Percentiles rank a stretch among this genome's conserved stretches.
phyloP scores from a whole-genome alignment of 495 filamentous ascomycete genomes.

The Penicillium taxi region DNA sequence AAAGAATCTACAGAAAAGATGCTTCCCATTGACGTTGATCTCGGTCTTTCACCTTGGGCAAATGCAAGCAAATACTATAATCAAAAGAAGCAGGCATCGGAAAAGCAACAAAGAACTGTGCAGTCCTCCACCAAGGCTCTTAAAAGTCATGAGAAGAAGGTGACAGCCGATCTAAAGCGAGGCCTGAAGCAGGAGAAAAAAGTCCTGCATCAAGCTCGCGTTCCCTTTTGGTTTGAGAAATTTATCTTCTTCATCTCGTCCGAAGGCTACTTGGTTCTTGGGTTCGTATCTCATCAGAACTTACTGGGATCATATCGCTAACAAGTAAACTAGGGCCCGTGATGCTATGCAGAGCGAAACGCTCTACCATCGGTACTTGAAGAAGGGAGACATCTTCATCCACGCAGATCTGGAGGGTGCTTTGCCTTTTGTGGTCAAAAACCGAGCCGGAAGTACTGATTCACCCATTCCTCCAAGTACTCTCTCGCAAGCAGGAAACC shows the following conservation, averaged over 20 bases:
- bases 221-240: conserved; percentile 91
- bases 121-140: conserved; percentile 76
- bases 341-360: conserved; percentile 89
- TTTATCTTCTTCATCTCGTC: conserved; percentile 92
- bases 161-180: conserved; percentile 74
- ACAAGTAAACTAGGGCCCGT: conserved; percentile 48
- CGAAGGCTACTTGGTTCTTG: conserved; percentile 86
- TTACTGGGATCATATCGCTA: background rate
- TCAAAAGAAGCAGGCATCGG: conserved; percentile 72
- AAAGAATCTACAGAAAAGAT: conserved; percentile 23
- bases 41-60: conserved; percentile 70
- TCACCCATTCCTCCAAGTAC: conserved; percentile 88
- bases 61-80: conserved; percentile 91
- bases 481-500: conserved; percentile 76
- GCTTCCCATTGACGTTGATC: conserved; percentile 75
- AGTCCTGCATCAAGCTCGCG: conserved; percentile 71
- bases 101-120: conserved; percentile 78
- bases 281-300: conserved; percentile 23
- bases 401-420: conserved; percentile 87
- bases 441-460: conserved; percentile 62
- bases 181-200: conserved; percentile 88
- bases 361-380: conserved; percentile 74
- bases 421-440: conserved; percentile 75
- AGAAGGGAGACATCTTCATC: conserved; percentile 84
- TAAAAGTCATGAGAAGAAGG: conserved; percentile 83